Evolutionary conservation across 1,284 basidiomycete species (phyloP), one percentile per base, ranked within the genome.

Genomic region (Stereum hirsutum): DNA sequence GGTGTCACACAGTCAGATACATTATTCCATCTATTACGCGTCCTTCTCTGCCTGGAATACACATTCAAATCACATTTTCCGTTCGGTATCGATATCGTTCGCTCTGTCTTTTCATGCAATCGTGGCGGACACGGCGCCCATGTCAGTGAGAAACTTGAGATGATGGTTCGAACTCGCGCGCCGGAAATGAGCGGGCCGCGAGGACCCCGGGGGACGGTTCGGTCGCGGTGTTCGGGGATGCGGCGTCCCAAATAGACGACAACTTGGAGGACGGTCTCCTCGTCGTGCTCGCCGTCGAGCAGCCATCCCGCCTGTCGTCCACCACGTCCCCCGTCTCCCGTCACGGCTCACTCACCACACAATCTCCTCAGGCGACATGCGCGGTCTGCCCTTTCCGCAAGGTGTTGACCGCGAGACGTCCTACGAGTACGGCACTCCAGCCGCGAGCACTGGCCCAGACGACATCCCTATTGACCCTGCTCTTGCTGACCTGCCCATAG

Each of bases 381-480:
- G 71, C 52, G 75, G 76, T 50, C 66, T 78, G 46, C 70, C 74
- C 2, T 81, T 79, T 51, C 75, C 79, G 34, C 52, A 66, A 41
- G 51, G 63, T 42, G 63, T 60, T 56, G 63, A 69, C 61, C 74
- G 66, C 48, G 74, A 78, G 58, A 56, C 63, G 35, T 70, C 74
- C 19, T 69, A 73, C 59, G 75, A 81, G 48, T 65, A 68, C 51
- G 72, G 70, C 52, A 75, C 75, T 14, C 72, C 75, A 47, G 63
- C 66, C 57, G 70, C 66, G 63, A 69, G 64, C 62, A 62, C 49
- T 55, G n/a, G n/a, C n/a, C n/a, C n/a, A n/a, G 69, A 73, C 67
- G 70, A 76, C 59, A 80, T 84, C 60, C 80, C 78, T 52, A 84
- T 85, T 65, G 81, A 84, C 73, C 81, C 81, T 55, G 75, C 72